Evolutionary conservation across 352 stramenopile species (phyloP), one percentile per base, ranked within the genome.

Genomic region (Peronosclerospora sorghi): DNA sequence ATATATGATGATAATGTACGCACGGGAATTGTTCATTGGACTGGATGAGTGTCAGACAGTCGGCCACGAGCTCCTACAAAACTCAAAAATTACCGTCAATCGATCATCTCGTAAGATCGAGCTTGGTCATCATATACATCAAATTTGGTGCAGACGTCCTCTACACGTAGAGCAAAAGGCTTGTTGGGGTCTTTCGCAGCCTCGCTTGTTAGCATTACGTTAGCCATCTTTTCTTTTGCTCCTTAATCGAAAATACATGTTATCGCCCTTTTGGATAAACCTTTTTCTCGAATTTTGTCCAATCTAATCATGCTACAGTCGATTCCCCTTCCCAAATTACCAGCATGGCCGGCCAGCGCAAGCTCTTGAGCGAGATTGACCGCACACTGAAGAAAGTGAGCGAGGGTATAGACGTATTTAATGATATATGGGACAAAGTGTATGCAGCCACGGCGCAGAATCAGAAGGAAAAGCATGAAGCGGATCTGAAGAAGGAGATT

Each of bases 401-500:
- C 45, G 96, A 99, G 63, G 96, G 96, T 41, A 90, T 98, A 17
- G 93, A 97, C 44, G 73, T 98, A 26, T 99, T 99, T 63, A 97
- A 99, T 45, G 94, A 98, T 19, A 98, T 98, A 32, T 98, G 93
- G 89, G 95, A 98, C 65, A 98, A 99, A 54, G 94, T 96, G n/a
- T 98, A 98, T 59, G 78, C 73, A 15, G 93, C 95, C 7, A 82
- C 91, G 36, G 82, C 95, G 52, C 96, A 98, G 71, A 97, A 95
- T 55, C 94, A 98, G 62, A 98, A 98, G 65, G 96, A 99, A 68
- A 99, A 99, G 71, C 97, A 98, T 54, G 96, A 99, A 65, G 80
- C 88, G 27, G 96, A 99, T 61, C 67, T 99, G 44, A 99, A 99
- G 68, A 99, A 99, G 54, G 96, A 99, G 79, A 98, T 99, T 59